These are phyloP conservation scores for Leishmania major DNA, from an alignment of 208 protist genomes.

Conservation along the genomic window DNA sequence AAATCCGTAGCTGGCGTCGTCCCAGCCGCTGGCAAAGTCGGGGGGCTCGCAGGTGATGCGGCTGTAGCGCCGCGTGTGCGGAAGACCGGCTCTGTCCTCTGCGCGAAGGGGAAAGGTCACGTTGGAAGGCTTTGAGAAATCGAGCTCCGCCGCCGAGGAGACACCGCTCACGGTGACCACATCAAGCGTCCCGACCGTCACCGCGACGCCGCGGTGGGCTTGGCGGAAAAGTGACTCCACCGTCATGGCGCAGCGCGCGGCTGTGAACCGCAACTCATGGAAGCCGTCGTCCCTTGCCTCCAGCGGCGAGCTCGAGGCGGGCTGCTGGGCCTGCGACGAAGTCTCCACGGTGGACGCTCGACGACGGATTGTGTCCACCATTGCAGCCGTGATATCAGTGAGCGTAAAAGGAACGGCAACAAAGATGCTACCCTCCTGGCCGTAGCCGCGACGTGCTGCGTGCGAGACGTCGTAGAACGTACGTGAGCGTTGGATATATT, in stretches of 20 bases:
- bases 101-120: conserved; percentile 19
- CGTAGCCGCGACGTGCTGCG: conserved; percentile 41
- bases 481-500: conserved; percentile 26
- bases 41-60: conserved; percentile 38
- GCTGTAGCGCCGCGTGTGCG: conserved; percentile 16
- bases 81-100: conserved; percentile 3
- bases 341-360: not conserved
- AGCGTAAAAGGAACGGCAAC: conserved; percentile 34
- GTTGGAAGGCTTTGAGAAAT: not conserved
- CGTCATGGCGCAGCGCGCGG: conserved; percentile 29
- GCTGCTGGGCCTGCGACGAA: not conserved
- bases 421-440: conserved; percentile 44
- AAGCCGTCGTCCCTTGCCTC: conserved; percentile 13
- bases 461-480: conserved; percentile 41
- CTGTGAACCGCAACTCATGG: conserved; percentile 20
- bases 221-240: conserved; percentile 37
- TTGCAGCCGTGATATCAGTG: conserved; percentile 16
- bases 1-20: conserved; percentile 41
- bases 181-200: conserved; percentile 37
- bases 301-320: not conserved
- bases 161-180: conserved; percentile 20
- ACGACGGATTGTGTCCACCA: conserved; percentile 5
- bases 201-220: conserved; percentile 26
- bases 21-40: conserved; percentile 25
- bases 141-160: not conserved